Conservation (phyloP, 371 early-diverging fungal species). For the Rhizopus microsporus region DNA sequence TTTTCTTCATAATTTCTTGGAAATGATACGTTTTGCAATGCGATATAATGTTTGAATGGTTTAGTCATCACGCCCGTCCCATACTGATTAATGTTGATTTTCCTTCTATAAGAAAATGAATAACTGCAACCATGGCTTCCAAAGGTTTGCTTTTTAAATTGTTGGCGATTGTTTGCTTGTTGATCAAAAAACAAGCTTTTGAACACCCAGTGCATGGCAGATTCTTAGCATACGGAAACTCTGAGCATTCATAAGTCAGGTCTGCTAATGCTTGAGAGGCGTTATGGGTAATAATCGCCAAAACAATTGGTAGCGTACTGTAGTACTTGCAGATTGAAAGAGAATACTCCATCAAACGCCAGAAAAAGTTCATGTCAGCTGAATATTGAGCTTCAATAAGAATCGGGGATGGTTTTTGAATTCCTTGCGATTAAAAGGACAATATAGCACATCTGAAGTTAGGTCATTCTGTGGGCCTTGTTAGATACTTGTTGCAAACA, state of each 20-base stretch:
- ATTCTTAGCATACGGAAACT: constrained; percentile 8
- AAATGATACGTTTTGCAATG: constrained; percentile 21
- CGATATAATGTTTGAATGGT: constrained; percentile 19
- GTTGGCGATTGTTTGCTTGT: constrained; percentile 14
- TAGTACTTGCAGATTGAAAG: constrained; percentile 7
- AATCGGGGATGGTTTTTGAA: constrained; percentile 10
- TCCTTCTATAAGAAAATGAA: constrained; percentile 22
- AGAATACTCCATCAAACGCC: constrained; percentile 12
- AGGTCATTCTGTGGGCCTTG: constrained; percentile 13
- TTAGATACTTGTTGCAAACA: constrained; percentile 7
- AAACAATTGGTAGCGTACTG: constrained; percentile 2
- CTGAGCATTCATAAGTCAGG: constrained; percentile 9
- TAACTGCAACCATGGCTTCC: constrained; percentile 20
- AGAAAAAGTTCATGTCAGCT: constrained; percentile 8
- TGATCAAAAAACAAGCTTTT: constrained; percentile 17
- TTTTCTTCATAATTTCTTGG: constrained; percentile 14
- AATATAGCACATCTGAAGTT: constrained; percentile 13
- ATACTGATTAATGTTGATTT: constrained; percentile 17
- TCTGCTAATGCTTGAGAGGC: constrained; percentile 12
- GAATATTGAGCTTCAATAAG: constrained; percentile 15
- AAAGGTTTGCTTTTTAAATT: constrained; percentile 14
- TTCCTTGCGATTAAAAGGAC: constrained; percentile 9
- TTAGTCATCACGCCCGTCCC: constrained; percentile 16
- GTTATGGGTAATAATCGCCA: constrained; percentile 3
- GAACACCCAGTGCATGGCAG: constrained; percentile 19